Conservation (phyloP, 1,139 yeast genomes). For the Petasospora fabianii region DNA sequence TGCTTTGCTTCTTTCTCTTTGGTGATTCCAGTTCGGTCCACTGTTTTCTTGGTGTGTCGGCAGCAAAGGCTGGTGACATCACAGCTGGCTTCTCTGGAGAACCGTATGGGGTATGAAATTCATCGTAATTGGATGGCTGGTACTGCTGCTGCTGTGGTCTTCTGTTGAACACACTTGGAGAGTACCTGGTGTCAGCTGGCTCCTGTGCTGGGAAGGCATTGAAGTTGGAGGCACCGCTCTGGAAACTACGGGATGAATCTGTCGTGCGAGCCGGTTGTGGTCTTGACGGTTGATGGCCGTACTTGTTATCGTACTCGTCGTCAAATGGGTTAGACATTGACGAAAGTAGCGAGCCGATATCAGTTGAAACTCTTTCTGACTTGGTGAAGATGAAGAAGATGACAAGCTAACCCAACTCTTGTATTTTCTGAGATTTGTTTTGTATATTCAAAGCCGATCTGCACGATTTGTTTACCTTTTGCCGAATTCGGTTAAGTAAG, state of each 20-base stretch:
- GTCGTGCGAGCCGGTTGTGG: constrained; percentile 23
- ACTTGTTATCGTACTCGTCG: constrained; percentile 18
- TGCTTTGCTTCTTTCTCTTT: constrained; percentile 47
- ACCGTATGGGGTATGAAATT: constrained; percentile 22
- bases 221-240: constrained; percentile 14
- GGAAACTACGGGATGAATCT: constrained; percentile 23
- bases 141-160: constrained; percentile 24
- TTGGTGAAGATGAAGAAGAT: too few species aligned
- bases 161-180: constrained; percentile 34
- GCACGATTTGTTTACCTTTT: constrained; percentile 16
- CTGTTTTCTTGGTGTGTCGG: constrained; percentile 32
- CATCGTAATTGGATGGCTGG: constrained; percentile 11
- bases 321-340: constrained; percentile 25
- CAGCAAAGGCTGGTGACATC: constrained; percentile 8
- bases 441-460: not conserved
- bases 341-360: not conserved
- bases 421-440: not conserved
- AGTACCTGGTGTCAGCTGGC: constrained; percentile 25
- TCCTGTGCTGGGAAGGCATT: constrained; percentile 27
- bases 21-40: constrained; percentile 68
- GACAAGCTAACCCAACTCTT: too few species aligned
- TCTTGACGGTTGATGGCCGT: constrained; percentile 14
- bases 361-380: too few species aligned
- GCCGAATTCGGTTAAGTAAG: constrained; percentile 14
- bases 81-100: constrained; percentile 22